phyloP scores from a whole-genome alignment of 192 early-diverging fungal species.

The Coemansia sp. region DNA sequence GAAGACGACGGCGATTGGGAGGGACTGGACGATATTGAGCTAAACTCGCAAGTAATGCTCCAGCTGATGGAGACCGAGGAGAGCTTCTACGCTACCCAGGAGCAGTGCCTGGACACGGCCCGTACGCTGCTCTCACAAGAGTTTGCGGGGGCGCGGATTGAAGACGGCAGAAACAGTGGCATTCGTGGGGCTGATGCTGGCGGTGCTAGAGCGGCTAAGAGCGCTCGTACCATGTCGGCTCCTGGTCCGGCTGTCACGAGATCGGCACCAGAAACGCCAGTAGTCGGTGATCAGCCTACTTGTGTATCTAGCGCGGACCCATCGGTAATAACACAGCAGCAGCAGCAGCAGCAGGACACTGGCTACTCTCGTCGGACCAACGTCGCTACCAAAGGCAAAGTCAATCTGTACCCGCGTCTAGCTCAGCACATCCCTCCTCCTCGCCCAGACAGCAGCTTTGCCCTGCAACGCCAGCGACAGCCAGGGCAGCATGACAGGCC shows the following conservation, averaged over 20 bases:
- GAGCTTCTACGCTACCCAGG: constrained; percentile 45
- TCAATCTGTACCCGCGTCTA: constrained; percentile 40
- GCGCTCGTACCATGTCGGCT: constrained; percentile 19
- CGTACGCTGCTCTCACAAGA: constrained; percentile 36
- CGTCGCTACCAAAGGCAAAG: constrained; percentile 12
- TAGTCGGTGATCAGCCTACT: neutral
- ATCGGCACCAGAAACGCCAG: constrained; percentile 43
- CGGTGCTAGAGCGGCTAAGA: neutral
- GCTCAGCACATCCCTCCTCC: constrained; percentile 41
- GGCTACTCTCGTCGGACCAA: neutral
- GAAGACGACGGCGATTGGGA: constrained; percentile 29
- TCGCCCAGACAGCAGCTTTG: neutral
- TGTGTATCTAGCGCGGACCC: constrained; percentile 35
- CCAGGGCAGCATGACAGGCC: neutral
- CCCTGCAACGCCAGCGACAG: neutral
- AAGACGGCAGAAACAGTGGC: no score
- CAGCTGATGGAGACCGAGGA: constrained; percentile 50
- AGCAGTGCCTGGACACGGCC: constrained; percentile 16
- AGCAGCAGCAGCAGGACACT: neutral
- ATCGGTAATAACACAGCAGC: constrained; percentile 7
- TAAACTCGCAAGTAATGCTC: constrained; percentile 48
- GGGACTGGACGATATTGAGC: constrained; percentile 29
- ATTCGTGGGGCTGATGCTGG: constrained; percentile 11
- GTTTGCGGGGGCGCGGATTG: constrained; percentile 19
- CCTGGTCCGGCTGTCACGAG: constrained; percentile 8